phyloP scores from a whole-genome alignment of 2,329 filamentous ascomycete species.

The Ophiostoma sp. region DNA sequence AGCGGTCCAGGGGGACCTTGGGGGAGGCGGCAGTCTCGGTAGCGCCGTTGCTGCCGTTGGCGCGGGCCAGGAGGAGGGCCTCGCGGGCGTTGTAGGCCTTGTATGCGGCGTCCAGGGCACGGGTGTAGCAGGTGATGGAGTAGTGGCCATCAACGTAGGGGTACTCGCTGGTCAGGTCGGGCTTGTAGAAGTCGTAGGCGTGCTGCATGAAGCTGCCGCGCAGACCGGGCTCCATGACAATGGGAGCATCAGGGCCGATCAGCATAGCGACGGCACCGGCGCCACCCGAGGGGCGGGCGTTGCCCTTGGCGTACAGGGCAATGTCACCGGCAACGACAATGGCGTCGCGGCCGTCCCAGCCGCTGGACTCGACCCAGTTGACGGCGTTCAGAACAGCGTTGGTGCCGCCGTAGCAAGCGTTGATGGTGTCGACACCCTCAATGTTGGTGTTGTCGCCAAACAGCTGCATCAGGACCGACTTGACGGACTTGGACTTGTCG shows the following conservation, averaged over 20 bases:
- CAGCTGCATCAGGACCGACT: constrained; percentile 81
- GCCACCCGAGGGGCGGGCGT: constrained; percentile 74
- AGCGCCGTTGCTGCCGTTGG: constrained; percentile 41
- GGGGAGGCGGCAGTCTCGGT: constrained; percentile 39
- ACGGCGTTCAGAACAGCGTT: constrained; percentile 78
- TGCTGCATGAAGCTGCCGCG: constrained; percentile 77
- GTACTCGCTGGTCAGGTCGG: constrained; percentile 81
- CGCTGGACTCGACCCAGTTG: constrained; percentile 83
- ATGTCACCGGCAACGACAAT: constrained; percentile 79
- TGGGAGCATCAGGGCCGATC: constrained; percentile 70
- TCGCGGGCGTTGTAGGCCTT: constrained; percentile 74
- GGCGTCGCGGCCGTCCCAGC: constrained; percentile 77
- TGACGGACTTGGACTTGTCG: constrained; percentile 88
- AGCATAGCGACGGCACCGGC: constrained; percentile 74
- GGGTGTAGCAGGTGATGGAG: constrained; percentile 75
- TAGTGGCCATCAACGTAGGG: constrained; percentile 80
- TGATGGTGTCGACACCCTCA: constrained; percentile 77
- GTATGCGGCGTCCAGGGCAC: constrained; percentile 76
- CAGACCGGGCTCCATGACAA: constrained; percentile 72
- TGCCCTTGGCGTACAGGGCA: constrained; percentile 78
- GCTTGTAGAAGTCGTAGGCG: constrained; percentile 88
- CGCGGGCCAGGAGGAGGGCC: constrained; percentile 42
- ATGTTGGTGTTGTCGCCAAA: constrained; percentile 79
- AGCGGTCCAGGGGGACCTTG: constrained; percentile 68
- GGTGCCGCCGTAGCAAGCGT: constrained; percentile 82